phyloP scores from a whole-genome alignment of 768 basidiomycete genomes.

The Boletus pseudo-olivaceus region DNA sequence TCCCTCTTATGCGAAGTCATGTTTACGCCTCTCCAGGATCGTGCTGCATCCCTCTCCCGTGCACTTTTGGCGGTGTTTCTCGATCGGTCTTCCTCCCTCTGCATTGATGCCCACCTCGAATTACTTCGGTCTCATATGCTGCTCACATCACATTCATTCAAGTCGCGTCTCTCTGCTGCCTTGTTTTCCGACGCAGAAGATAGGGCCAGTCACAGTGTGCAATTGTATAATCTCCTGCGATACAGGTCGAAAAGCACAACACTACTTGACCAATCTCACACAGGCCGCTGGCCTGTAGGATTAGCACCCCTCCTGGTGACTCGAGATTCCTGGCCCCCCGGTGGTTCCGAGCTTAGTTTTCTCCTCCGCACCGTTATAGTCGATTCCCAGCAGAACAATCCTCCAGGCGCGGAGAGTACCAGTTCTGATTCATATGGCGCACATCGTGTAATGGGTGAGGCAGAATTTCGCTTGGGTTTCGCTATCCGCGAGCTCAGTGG shows the following conservation, averaged over 20 bases:
- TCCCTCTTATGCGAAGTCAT: slow-evolving; percentile 59
- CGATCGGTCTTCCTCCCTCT: slow-evolving; percentile 57
- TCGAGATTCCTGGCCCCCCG: slow-evolving; percentile 81
- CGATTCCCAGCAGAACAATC: slow-evolving; percentile 57
- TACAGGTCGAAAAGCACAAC: slow-evolving; percentile 11
- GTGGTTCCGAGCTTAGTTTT: slow-evolving; percentile 80
- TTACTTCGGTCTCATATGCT: slow-evolving; percentile 75
- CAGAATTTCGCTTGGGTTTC: slow-evolving; percentile 77
- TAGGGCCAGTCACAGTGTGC: slow-evolving; percentile 34
- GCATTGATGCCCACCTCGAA: slow-evolving; percentile 61
- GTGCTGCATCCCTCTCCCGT: slow-evolving; percentile 61
- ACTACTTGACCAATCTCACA: slow-evolving; percentile 20
- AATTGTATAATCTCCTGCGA: slow-evolving; percentile 23
- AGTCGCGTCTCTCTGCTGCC: slow-evolving; percentile 60
- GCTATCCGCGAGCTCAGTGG: slow-evolving; percentile 73
- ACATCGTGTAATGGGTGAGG: slow-evolving; percentile 49
- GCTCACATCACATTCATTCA: slow-evolving; percentile 70
- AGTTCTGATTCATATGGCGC: slow-evolving; percentile 32
- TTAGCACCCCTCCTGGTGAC: slow-evolving; percentile 70
- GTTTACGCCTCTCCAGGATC: slow-evolving; percentile 56
- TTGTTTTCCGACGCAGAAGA: slow-evolving; percentile 75
- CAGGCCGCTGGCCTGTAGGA: slow-evolving; percentile 59
- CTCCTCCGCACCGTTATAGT: slow-evolving; percentile 81
- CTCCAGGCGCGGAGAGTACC: slow-evolving; percentile 14
- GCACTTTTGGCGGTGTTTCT: slow-evolving; percentile 69